phyloP scores from a whole-genome alignment of 2,329 filamentous ascomycete genomes.

The Pezicula radicicola region DNA sequence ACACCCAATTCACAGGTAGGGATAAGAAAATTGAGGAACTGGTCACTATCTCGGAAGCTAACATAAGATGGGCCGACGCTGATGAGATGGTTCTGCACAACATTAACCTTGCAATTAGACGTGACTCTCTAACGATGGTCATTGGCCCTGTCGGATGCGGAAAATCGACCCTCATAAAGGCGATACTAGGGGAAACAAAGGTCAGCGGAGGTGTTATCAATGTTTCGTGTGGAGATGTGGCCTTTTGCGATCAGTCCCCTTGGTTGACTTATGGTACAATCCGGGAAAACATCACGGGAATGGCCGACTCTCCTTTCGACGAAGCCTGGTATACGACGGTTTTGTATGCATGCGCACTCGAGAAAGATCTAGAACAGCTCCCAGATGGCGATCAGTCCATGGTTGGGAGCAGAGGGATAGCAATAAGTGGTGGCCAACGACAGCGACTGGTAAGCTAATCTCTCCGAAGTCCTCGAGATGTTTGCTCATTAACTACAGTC shows the following conservation, averaged over 20 bases:
- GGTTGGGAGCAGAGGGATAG: slow-evolving; percentile 27
- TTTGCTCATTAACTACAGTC: slow-evolving; percentile 24
- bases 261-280: slow-evolving; percentile 41
- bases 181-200: slow-evolving; percentile 19
- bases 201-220: slow-evolving; percentile 15
- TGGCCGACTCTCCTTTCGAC: slow-evolving; percentile 35
- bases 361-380: slow-evolving; percentile 46
- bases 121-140: slow-evolving; percentile 15
- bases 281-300: slow-evolving; percentile 35
- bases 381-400: slow-evolving; percentile 20
- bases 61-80: background rate
- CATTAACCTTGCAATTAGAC: slow-evolving; percentile 9
- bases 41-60: background rate
- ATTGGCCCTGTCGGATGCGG: slow-evolving; percentile 27
- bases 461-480: background rate
- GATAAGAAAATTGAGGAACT: background rate
- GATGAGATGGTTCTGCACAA: slow-evolving; percentile 9
- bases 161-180: slow-evolving; percentile 21
- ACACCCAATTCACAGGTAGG: slow-evolving; percentile 11
- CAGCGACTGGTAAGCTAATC: slow-evolving; percentile 6
- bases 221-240: slow-evolving; percentile 17
- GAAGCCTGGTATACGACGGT: slow-evolving; percentile 60
- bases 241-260: slow-evolving; percentile 40
- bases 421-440: slow-evolving; percentile 25
- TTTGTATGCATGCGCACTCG: slow-evolving; percentile 61